These are phyloP conservation scores for Plasmodium ovale DNA, from an alignment of 169 alveolate species.

Conservation along the genomic window DNA sequence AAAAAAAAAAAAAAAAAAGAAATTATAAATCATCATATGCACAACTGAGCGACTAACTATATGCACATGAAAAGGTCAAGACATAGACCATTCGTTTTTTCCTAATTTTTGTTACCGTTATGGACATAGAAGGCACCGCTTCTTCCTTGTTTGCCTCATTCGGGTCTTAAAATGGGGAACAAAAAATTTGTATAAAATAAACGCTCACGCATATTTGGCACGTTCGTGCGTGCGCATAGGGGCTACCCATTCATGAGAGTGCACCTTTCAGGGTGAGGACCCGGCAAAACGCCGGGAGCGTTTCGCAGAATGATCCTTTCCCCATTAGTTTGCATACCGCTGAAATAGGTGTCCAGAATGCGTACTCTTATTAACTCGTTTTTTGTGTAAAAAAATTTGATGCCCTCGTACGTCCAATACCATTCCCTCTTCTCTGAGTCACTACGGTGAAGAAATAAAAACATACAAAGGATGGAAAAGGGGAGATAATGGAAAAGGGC, in stretches of 20 bases:
- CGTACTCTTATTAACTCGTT: conserved; percentile 48
- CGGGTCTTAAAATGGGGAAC: conserved; percentile 19
- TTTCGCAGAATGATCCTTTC: background rate
- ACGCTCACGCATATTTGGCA: background rate
- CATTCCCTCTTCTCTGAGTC: conserved; percentile 60
- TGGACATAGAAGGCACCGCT: conserved; percentile 68
- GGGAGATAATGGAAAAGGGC: too few relatives aligned
- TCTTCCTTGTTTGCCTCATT: conserved; percentile 46
- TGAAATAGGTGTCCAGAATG: conserved; percentile 57
- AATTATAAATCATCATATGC: too few relatives aligned
- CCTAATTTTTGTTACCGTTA: conserved; percentile 49
- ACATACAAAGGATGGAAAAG: too few relatives aligned
- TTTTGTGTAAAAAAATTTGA: conserved; percentile 62
- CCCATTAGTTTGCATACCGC: conserved; percentile 28
- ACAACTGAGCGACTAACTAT: too few relatives aligned
- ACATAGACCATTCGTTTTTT: too few relatives aligned
- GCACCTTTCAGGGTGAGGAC: too few relatives aligned
- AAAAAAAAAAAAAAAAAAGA: background rate
- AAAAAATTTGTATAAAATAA: background rate
- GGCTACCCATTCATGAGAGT: background rate
- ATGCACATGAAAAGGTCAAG: too few relatives aligned
- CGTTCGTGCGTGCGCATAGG: background rate
- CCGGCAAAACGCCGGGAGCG: background rate
- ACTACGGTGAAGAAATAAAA: background rate
- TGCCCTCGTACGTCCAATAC: conserved; percentile 65